Evolutionary conservation across 2,329 filamentous ascomycete species (phyloP).

Genomic region (Dendrostoma leiphaemia): DNA sequence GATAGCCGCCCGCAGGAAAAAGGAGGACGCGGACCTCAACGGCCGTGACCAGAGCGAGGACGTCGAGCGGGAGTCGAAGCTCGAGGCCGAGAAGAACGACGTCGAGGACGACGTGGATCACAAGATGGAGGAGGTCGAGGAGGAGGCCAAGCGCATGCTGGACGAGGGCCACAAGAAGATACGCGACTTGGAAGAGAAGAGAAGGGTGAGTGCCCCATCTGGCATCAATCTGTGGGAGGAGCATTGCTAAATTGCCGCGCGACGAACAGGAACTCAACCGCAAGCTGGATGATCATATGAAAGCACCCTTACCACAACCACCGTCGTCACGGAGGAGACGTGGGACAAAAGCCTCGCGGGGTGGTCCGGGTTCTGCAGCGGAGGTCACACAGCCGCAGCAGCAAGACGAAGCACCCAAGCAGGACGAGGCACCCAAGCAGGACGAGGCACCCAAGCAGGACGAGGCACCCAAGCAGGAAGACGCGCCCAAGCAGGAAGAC

Average conservation of each 20-base stretch:
- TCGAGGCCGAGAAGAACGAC: constrained; percentile 28
- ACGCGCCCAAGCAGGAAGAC: background rate
- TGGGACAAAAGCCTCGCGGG: constrained; percentile 6
- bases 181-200: constrained; percentile 31
- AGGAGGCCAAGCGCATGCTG: constrained; percentile 27
- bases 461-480: background rate
- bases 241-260: background rate
- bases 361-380: background rate
- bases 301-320: constrained; percentile 30
- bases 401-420: background rate
- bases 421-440: background rate
- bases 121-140: constrained; percentile 33
- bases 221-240: constrained; percentile 13
- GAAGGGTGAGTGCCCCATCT: constrained; percentile 26
- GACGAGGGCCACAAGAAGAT: constrained; percentile 33
- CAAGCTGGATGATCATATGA: constrained; percentile 40
- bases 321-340: constrained; percentile 25
- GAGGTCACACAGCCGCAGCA: background rate
- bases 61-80: constrained; percentile 26
- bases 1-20: constrained; percentile 31
- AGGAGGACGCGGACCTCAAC: constrained; percentile 35
- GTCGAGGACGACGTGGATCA: constrained; percentile 35
- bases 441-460: background rate
- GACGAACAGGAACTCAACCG: constrained; percentile 38
- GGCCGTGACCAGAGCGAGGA: constrained; percentile 30